Base-by-base conservation (phyloP, 176 grass and related monocot genomes). In the Triticum dicoccoides region DNA sequence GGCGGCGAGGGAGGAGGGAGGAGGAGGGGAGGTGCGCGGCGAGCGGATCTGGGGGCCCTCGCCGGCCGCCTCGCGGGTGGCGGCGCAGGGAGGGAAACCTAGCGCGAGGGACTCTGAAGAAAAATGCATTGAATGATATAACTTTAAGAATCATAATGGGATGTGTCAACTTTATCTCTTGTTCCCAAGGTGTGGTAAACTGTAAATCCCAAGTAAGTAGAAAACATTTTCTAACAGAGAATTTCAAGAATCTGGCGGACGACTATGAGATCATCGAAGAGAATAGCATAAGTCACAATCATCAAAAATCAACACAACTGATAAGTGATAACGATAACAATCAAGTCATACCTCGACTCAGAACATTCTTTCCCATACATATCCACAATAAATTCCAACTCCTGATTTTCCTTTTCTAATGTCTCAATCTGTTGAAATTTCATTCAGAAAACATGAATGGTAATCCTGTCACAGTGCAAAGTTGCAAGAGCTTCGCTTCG, bases 391-490 rank as follows among this genome's bases (percentile, higher is more conserved):
- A 86, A 94, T 88, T 95, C 88, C 51, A 93, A 65, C 84, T 89
- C 92, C 86, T 94, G 91, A 66, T 92, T 95, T 92, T 95, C 91
- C 65, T 89, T 80, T 84, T 95, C 93, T 86, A 95, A 86, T 11
- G 80, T 88, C 73, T 95, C 90, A 82, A 98, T 77, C 96, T 98
- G 89, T 83, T 83, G 5, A 94, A 83, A 86, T 29, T 66, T 86
- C 73, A 68, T 74, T 65, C 42, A 64, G 29, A 88, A 87, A 51
- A 38, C 67, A 88, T 30, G 33, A 85, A 84, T 38, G 37, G 30
- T 35, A 80, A 67, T 58, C 54, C 54, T 1, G 18, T 21, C 54
- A 20, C 15, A 8, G 54, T 58, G 17, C 18, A 58, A 58, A 58
- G 6, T 58, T 20, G 54, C 54, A 58, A 58, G 54, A 58, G 54